These are phyloP conservation scores for Leucocoprinus gongylophorus DNA, from an alignment of 1,284 basidiomycete genomes.

Conservation along the genomic window DNA sequence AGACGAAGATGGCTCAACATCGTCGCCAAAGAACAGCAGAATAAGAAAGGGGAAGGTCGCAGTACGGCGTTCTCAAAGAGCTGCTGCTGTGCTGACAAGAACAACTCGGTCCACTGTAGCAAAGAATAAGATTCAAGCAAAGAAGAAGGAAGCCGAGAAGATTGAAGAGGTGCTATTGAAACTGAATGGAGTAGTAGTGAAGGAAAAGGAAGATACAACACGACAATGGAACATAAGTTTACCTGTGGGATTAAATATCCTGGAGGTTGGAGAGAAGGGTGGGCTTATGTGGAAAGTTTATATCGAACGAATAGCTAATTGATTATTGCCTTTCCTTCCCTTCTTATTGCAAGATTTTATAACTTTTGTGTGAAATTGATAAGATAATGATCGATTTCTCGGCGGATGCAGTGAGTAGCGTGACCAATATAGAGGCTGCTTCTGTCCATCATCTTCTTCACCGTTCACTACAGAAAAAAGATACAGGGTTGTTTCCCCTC, in stretches of 20 bases:
- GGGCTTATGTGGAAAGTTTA: slow-evolving; percentile 62
- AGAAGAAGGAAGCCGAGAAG: slow-evolving; percentile 35
- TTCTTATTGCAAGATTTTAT: slow-evolving; percentile 3
- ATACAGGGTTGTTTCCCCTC: no score
- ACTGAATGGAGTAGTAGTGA: slow-evolving; percentile 41
- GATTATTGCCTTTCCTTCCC: not conserved
- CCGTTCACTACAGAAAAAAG: not conserved
- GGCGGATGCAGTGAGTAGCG: no score
- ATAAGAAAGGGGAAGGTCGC: slow-evolving; percentile 31
- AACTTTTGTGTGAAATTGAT: not conserved
- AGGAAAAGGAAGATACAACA: slow-evolving; percentile 34
- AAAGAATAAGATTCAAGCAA: slow-evolving; percentile 27
- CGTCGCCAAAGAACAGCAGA: slow-evolving; percentile 28
- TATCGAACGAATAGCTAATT: slow-evolving; percentile 38
- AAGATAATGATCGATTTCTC: not conserved
- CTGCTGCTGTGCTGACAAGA: slow-evolving; percentile 30
- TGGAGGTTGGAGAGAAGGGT: slow-evolving; percentile 66
- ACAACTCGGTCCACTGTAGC: slow-evolving; percentile 28
- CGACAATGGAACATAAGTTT: slow-evolving; percentile 52
- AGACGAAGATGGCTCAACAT: slow-evolving; percentile 28
- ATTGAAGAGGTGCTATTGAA: slow-evolving; percentile 45
- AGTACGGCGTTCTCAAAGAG: slow-evolving; percentile 20
- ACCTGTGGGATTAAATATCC: slow-evolving; percentile 43
- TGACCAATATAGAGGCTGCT: not conserved
- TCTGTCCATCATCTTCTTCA: not conserved